Conservation (phyloP, 108 stramenopile genomes). For the Pseudonitzschia multistriata region DNA sequence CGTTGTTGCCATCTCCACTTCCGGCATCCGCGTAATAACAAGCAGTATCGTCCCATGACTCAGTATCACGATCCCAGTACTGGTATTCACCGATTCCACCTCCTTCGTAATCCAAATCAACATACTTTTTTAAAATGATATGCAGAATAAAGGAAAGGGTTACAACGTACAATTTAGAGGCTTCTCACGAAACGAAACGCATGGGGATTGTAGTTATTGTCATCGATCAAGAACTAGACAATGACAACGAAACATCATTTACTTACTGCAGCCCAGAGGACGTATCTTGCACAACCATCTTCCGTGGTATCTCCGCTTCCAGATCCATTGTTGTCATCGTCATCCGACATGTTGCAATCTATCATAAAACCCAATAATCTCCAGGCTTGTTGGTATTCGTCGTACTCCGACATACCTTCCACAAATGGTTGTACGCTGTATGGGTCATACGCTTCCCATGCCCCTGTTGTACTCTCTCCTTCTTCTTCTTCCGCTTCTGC, state of each 20-base stretch:
- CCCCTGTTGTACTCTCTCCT: not conserved
- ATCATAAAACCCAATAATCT: constrained; percentile 54
- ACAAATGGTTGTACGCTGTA: constrained; percentile 40
- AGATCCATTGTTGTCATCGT: constrained; percentile 26
- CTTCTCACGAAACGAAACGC: no score
- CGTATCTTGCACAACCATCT: constrained; percentile 41
- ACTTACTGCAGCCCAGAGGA: constrained; percentile 64
- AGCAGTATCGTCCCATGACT: constrained; percentile 39
- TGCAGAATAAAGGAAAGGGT: not conserved
- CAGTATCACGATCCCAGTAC: constrained; percentile 40
- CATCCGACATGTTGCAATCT: constrained; percentile 40
- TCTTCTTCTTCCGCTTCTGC: constrained; percentile 17
- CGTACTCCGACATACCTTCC: constrained; percentile 43
- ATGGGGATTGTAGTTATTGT: not conserved
- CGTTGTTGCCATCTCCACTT: constrained; percentile 21
- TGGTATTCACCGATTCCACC: constrained; percentile 59
- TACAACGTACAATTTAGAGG: no score
- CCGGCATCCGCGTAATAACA: constrained; percentile 25
- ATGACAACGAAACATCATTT: not conserved
- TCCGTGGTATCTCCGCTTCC: constrained; percentile 17
- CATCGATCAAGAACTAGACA: not conserved
- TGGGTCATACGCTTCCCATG: constrained; percentile 14
- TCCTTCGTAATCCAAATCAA: constrained; percentile 57
- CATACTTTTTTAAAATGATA: constrained; percentile 33
- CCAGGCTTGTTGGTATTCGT: constrained; percentile 63